phyloP scores from a whole-genome alignment of 495 filamentous ascomycete genomes.

The Aspergillus funiculosus region DNA sequence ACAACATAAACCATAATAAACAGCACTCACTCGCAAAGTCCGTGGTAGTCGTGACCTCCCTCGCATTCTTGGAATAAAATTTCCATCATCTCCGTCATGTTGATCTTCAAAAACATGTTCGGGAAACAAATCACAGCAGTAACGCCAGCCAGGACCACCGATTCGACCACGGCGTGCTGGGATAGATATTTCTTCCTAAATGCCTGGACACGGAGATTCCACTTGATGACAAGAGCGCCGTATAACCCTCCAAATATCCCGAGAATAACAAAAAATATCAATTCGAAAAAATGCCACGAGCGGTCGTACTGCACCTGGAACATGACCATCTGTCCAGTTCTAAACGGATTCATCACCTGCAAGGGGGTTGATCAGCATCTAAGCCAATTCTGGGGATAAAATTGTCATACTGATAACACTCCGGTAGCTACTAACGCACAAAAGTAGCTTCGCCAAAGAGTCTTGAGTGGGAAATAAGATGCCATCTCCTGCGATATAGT shows the following conservation, averaged over 20 bases:
- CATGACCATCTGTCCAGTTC: slow-evolving; percentile 99
- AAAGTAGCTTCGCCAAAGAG: slow-evolving; percentile 97
- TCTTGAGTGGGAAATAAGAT: slow-evolving; percentile 95
- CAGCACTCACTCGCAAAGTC: slow-evolving; percentile 69
- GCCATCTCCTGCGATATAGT: slow-evolving; percentile 69
- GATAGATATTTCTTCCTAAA: slow-evolving; percentile 93
- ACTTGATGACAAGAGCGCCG: slow-evolving; percentile 96
- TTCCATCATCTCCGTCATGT: slow-evolving; percentile 99
- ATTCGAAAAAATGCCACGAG: slow-evolving; percentile 95
- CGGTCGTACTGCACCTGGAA: slow-evolving; percentile 97
- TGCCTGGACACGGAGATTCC: slow-evolving; percentile 85
- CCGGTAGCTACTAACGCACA: slow-evolving; percentile 95
- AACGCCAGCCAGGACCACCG: slow-evolving; percentile 70
- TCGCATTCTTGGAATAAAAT: slow-evolving; percentile 95
- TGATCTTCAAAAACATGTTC: slow-evolving; percentile 91
- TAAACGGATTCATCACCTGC: slow-evolving; percentile 88
- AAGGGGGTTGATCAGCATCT: slow-evolving; percentile 14
- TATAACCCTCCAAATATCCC: slow-evolving; percentile 94
- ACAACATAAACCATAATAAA: background rate
- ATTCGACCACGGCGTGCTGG: slow-evolving; percentile 81
- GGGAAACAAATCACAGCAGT: slow-evolving; percentile 93
- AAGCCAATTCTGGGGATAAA: background rate
- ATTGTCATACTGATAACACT: slow-evolving; percentile 62
- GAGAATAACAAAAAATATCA: slow-evolving; percentile 85
- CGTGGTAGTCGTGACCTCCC: slow-evolving; percentile 84